A percentile compares a stretch with the other conserved stretches of the same genome.
phyloP scores from a whole-genome alignment of 805 yeast genomes.

The Candida maesae region DNA sequence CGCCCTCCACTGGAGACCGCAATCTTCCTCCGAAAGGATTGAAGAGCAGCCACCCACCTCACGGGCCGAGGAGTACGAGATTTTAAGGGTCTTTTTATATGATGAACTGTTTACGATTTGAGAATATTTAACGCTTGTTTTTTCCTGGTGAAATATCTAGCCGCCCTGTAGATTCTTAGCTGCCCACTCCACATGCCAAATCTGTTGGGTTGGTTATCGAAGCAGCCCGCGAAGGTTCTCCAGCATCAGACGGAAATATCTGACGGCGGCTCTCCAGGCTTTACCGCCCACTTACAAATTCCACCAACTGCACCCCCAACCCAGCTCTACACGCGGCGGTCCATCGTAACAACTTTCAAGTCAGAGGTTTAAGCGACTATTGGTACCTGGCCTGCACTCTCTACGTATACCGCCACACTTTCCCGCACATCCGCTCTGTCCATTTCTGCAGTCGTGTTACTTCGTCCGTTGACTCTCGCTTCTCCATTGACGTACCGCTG shows the following conservation, averaged over 20 bases:
- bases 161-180: not conserved
- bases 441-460: too few relatives aligned
- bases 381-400: too few relatives aligned
- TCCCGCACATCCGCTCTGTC: too few relatives aligned
- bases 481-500: too few relatives aligned
- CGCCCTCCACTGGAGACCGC: not conserved
- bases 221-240: not conserved
- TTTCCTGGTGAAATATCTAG: not conserved
- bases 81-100: not conserved
- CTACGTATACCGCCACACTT: too few relatives aligned
- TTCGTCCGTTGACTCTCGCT: too few relatives aligned
- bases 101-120: slow-evolving; percentile 3
- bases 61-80: too few relatives aligned
- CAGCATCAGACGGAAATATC: not conserved
- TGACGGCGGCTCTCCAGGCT: not conserved
- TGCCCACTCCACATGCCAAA: too few relatives aligned
- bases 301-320: not conserved
- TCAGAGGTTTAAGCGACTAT: too few relatives aligned
- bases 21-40: not conserved
- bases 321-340: not conserved
- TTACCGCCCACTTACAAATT: not conserved
- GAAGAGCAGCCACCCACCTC: too few relatives aligned
- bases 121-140: slow-evolving; percentile 1
- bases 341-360: too few relatives aligned
- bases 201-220: not conserved